phyloP scores from a whole-genome alignment of 768 basidiomycete genomes.

The Psilocybe azurescens region DNA sequence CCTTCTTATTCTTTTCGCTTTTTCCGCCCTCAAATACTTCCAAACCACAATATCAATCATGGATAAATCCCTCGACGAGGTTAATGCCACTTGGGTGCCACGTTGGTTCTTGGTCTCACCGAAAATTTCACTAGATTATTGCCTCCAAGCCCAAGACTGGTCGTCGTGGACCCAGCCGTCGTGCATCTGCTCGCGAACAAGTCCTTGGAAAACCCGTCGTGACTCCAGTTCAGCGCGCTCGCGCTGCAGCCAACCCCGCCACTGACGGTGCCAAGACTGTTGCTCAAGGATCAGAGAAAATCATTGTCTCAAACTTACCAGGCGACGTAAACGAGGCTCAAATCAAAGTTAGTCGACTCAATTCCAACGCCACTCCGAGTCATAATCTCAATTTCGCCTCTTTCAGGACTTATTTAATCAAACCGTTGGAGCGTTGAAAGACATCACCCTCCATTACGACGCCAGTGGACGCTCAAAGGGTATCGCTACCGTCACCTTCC shows the following conservation, averaged over 20 bases:
- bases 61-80: slow-evolving; percentile 88
- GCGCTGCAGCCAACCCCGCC: slow-evolving; percentile 48
- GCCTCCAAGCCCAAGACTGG: slow-evolving; percentile 59
- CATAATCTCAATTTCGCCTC: neutral
- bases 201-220: slow-evolving; percentile 60
- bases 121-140: slow-evolving; percentile 60
- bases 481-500: slow-evolving; percentile 85
- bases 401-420: slow-evolving; percentile 88
- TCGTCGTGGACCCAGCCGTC: slow-evolving; percentile 37
- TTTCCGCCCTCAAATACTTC: slow-evolving; percentile 12
- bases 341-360: slow-evolving; percentile 74
- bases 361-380: neutral
- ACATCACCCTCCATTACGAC: slow-evolving; percentile 88
- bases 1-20: slow-evolving; percentile 16
- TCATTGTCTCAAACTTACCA: slow-evolving; percentile 95
- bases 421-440: slow-evolving; percentile 87
- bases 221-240: slow-evolving; percentile 57
- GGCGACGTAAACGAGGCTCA: slow-evolving; percentile 91
- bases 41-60: slow-evolving; percentile 41
- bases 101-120: slow-evolving; percentile 29
- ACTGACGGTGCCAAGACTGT: slow-evolving; percentile 41
- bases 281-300: slow-evolving; percentile 74
- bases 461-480: slow-evolving; percentile 88
- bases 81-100: slow-evolving; percentile 41
- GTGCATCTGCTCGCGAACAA: slow-evolving; percentile 56